Base-by-base conservation (phyloP, 148 eudicot species). In the Diospyros lotus region DNA sequence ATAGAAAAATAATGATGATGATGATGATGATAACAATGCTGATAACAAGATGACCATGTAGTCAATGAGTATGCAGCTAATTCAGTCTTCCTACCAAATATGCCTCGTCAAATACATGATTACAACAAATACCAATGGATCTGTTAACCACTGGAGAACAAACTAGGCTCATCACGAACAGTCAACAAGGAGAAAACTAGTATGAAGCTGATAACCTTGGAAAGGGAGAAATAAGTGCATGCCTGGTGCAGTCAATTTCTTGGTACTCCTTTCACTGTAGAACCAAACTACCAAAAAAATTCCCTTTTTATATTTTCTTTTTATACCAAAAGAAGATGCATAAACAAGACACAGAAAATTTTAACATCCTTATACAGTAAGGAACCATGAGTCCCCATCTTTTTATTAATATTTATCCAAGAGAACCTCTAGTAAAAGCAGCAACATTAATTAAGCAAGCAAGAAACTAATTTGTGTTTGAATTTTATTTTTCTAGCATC, bases 361-460 rank as follows among this genome's bases (percentile, higher is more conserved):
- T 46, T 38, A 0, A 11, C 55, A 8, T 64, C 40, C 63, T 43
- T 59, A 45, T 59, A 12, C 55, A 44, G 52, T 41, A 72, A 18
- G 42, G 50, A 43, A 41, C 7, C 46, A 55, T 40, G 28, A 12
- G 13, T 39, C 45, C 39, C 9, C 64, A 7, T 18, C 28, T 71
- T 55, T 53, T 15, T 38, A 64, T n/a, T 67, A 74, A 14, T 48
- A 17, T 10, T 67, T 67, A 52, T 48, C 42, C 18, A 10, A 67
- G 55, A 67, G 41, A 67, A 67, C 42, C 51, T 28, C 11, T 58
- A n/a, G 71, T 7, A 50, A 51, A 68, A 50, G 17, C 38, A 11
- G 56, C 71, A 68, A 28, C 43, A 68, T 50, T 15, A 48, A 48
- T 68, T 51, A 14, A 51, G 71, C 6, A 64, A 40, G 68, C n/a